Conservation (phyloP, 345 rosid species). For the Viola odorata region DNA sequence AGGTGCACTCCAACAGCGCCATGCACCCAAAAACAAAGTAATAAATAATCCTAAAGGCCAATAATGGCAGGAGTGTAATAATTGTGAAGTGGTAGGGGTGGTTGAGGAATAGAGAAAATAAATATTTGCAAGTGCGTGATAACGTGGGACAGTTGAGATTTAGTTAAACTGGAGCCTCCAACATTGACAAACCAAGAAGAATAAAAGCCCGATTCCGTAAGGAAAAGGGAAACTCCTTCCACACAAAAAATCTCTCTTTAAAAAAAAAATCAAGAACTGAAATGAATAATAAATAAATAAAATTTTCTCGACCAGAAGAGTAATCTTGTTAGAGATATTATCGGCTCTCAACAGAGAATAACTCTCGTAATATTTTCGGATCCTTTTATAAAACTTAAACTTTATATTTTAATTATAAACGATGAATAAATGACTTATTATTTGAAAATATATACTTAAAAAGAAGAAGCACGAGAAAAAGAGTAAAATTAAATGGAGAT, state of each 20-base stretch:
- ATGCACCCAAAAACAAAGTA: not conserved
- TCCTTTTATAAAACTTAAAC: too few species aligned
- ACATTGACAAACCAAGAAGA: conserved; percentile 36
- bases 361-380: too few species aligned
- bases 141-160: conserved; percentile 49
- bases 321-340: too few species aligned
- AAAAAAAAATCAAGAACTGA: not conserved
- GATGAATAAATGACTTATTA: too few species aligned
- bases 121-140: conserved; percentile 8
- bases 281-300: not conserved
- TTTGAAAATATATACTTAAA: not conserved
- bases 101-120: conserved; percentile 8
- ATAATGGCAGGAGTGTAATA: conserved; percentile 8
- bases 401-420: not conserved
- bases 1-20: conserved; percentile 10
- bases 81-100: not conserved
- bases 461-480: not conserved
- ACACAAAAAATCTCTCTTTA: not conserved
- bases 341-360: too few species aligned
- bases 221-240: conserved; percentile 37
- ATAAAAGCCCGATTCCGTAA: conserved; percentile 39
- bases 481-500: not conserved
- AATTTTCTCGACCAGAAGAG: too few species aligned
- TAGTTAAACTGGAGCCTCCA: conserved; percentile 46
- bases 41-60: not conserved